Percentiles rank a stretch among this genome's conserved stretches.
Evolutionary conservation across 1,139 yeast species (phyloP).

Genomic region (Geotrichum aggregatum): DNA sequence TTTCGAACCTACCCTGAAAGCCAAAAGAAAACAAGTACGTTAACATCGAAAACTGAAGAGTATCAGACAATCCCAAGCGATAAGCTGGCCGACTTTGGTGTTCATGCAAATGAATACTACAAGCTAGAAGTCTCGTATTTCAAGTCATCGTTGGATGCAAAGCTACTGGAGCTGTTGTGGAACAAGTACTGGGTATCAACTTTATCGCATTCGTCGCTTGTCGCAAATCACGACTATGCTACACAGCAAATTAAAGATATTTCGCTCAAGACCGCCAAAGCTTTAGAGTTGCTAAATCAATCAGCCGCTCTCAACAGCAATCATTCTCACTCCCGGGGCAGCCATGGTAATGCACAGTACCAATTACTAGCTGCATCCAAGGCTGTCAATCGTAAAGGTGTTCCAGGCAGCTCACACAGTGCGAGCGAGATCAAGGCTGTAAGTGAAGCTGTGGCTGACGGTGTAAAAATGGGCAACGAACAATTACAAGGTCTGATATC

Average conservation of each 20-base stretch:
- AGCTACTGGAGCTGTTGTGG: slow-evolving; percentile 47
- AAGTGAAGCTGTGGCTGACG: slow-evolving; percentile 27
- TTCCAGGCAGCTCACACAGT: not conserved
- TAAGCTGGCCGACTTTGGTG: slow-evolving; percentile 61
- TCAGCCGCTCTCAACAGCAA: slow-evolving; percentile 24
- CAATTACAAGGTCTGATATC: slow-evolving; percentile 37
- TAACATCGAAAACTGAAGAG: slow-evolving; percentile 15
- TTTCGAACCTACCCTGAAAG: slow-evolving; percentile 71
- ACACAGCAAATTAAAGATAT: slow-evolving; percentile 36
- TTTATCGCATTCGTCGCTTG: slow-evolving; percentile 35
- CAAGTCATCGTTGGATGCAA: slow-evolving; percentile 51
- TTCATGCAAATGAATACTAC: slow-evolving; percentile 67
- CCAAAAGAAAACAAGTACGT: slow-evolving; percentile 29
- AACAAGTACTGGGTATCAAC: slow-evolving; percentile 50
- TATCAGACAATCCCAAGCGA: slow-evolving; percentile 44
- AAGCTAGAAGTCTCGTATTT: slow-evolving; percentile 63
- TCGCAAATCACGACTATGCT: slow-evolving; percentile 35
- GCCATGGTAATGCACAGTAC: slow-evolving; percentile 1
- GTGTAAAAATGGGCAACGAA: slow-evolving; percentile 34
- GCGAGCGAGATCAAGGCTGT: slow-evolving; percentile 18
- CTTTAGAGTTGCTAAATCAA: slow-evolving; percentile 24
- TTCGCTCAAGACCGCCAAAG: slow-evolving; percentile 27
- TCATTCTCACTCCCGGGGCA: slow-evolving; percentile 7
- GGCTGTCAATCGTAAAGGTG: slow-evolving; percentile 15
- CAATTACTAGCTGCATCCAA: slow-evolving; percentile 9